Evolutionary conservation across 2,329 filamentous ascomycete species (phyloP).

Genomic region (Onygena corvina): DNA sequence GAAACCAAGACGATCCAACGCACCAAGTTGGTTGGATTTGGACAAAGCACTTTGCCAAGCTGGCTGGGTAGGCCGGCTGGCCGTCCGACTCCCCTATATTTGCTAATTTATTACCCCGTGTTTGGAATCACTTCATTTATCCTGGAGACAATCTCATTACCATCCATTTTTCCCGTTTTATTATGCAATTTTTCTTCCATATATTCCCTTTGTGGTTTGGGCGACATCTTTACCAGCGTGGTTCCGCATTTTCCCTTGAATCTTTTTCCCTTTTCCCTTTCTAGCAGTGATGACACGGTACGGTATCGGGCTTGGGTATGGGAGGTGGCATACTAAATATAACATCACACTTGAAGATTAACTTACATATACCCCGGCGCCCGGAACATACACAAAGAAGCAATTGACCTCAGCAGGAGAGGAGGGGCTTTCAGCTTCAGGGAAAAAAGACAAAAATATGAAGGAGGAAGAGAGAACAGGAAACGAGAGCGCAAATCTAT

Average conservation of each 20-base stretch:
- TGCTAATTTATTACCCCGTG: not conserved
- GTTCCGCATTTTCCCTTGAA: conserved; percentile 6
- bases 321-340: conserved; percentile 5
- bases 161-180: not conserved
- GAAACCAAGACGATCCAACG: conserved; percentile 81
- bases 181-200: not conserved
- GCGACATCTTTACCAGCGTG: conserved; percentile 4
- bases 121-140: not conserved
- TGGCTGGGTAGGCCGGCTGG: conserved; percentile 19
- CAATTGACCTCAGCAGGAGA: not conserved
- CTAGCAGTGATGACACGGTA: not conserved
- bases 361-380: conserved; percentile 5
- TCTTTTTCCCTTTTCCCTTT: not conserved
- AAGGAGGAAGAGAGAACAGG: not conserved
- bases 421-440: not conserved
- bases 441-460: not conserved
- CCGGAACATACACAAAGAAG: conserved; percentile 5
- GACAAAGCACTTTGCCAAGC: conserved; percentile 85
- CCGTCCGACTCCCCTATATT: not conserved
- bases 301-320: conserved; percentile 2
- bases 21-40: conserved; percentile 91
- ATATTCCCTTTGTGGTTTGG: conserved; percentile 8
- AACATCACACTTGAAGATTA: conserved; percentile 1
- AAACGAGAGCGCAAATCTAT: too few species aligned
- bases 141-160: not conserved